Evolutionary conservation across 495 filamentous ascomycete genomes (phyloP).

Genomic region (Aspergillus affinis): DNA sequence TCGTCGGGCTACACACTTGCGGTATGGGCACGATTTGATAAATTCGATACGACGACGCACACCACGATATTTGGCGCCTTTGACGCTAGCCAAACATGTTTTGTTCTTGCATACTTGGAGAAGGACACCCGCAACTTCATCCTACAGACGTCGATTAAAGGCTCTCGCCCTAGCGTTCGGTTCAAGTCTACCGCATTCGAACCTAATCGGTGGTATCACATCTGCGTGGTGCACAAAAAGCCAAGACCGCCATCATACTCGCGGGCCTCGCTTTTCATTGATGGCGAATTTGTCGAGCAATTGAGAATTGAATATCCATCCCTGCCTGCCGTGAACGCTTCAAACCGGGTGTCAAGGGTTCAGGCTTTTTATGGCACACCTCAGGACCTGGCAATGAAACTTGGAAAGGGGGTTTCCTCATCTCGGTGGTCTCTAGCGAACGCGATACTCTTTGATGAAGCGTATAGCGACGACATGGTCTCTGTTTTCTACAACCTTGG

Average conservation of each 20-base stretch:
- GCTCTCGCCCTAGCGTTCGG: constrained; percentile 81
- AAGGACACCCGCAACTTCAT: constrained; percentile 95
- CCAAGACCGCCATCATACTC: constrained; percentile 73
- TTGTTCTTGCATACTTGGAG: constrained; percentile 90
- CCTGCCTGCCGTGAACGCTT: constrained; percentile 52
- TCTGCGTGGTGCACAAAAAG: constrained; percentile 79
- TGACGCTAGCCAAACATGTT: constrained; percentile 89
- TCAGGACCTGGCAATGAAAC: constrained; percentile 77
- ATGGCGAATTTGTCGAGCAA: constrained; percentile 93
- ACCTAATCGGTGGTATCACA: constrained; percentile 82
- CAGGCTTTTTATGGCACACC: constrained; percentile 95
- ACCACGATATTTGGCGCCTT: constrained; percentile 96
- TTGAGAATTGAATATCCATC: constrained; percentile 84
- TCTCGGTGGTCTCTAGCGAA: constrained; percentile 87
- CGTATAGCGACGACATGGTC: constrained; percentile 86
- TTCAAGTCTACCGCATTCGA: constrained; percentile 82
- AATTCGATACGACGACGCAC: constrained; percentile 80
- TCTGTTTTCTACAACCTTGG: constrained; percentile 89
- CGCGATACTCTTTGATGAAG: constrained; percentile 83
- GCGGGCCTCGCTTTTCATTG: constrained; percentile 83
- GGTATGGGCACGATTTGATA: constrained; percentile 83
- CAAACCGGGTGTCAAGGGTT: constrained; percentile 59
- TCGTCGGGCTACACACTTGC: constrained; percentile 85
- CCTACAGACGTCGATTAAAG: constrained; percentile 90
- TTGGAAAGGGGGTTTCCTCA: constrained; percentile 71